Percentiles rank a stretch among this genome's conserved stretches.
Evolutionary conservation across 331 rosid genomes (phyloP).

Genomic region (Rhamnella rubrinervis): DNA sequence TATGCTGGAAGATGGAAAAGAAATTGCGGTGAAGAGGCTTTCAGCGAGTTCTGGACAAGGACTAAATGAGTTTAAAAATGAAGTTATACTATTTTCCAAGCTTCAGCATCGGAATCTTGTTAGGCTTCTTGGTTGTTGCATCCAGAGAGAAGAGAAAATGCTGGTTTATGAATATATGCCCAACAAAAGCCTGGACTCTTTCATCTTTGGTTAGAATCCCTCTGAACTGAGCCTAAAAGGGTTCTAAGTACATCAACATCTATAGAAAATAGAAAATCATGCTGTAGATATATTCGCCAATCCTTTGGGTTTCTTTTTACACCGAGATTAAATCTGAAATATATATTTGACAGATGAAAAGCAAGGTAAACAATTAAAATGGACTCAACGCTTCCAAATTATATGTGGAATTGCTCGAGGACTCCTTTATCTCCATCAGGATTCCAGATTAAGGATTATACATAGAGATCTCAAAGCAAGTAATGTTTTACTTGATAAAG

Average conservation of each 20-base stretch:
- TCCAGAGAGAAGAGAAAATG: background rate
- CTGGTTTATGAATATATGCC: conserved; percentile 37
- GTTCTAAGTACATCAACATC: no score
- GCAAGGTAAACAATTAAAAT: background rate
- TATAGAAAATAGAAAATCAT: no score
- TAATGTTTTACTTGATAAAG: conserved; percentile 14
- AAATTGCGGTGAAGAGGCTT: conserved; percentile 26
- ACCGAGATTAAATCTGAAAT: background rate
- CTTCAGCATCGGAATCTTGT: conserved; percentile 34
- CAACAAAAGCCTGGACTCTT: conserved; percentile 27
- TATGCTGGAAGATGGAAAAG: conserved; percentile 12
- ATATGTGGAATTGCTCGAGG: conserved; percentile 24
- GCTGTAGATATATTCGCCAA: background rate
- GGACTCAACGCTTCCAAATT: conserved; percentile 7
- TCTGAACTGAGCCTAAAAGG: no score
- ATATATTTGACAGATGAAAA: conserved; percentile 17
- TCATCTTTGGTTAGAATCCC: conserved; percentile 18
- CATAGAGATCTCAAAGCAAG: conserved; percentile 15
- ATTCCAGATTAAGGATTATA: conserved; percentile 13
- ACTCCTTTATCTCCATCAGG: conserved; percentile 14
- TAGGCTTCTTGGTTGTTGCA: conserved; percentile 17
- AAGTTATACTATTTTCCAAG: conserved; percentile 19
- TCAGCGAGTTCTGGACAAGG: conserved; percentile 23
- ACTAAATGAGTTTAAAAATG: conserved; percentile 13
- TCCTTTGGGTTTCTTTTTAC: no score